Evolutionary conservation across 2,329 filamentous ascomycete species (phyloP), one percentile per base, ranked within the genome.

Genomic region (Penicillium sp.): DNA sequence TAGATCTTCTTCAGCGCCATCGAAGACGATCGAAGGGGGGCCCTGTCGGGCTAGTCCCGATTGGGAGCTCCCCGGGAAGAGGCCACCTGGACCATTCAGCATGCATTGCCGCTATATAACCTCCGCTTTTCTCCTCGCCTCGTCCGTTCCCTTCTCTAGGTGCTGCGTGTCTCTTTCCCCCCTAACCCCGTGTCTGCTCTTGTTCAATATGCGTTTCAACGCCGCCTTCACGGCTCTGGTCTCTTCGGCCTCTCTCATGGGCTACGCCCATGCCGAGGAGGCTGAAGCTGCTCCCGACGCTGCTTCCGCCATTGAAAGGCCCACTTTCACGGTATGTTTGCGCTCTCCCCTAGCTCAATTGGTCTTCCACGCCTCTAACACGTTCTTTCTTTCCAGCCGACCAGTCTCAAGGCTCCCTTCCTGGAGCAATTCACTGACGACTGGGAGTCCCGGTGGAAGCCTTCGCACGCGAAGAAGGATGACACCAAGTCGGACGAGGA

Each of bases 391-490:
- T 30, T 32, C 11, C 62, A 98, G 91, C 90, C 93, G 45, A 87
- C 89, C 53, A 79, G 75, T 50, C 68, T 97, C 62, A 93, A 96
- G 75, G 93, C 84, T 56, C 87, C 89, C 46, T 98, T 98, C 80
- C 75, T 97, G 52, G 93, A 98, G 77, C 93, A 98, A 72, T 98
- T 98, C 77, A 94, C 87, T 72, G 86, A 94, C 57, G 90, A 87
- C 72, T 97, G 91, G 91, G 86, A 96, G 56, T 74, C 79, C 53
- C 80, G 90, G 73, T 98, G 93, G 93, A 89, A 91, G 73, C 81
- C 86, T 43, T 97, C 91, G 33, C 85, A 93, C 67, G 93, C 93
- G 56, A 97, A 97, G 82, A 98, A 98, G 82, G 85, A 91, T 61
- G 86, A 86, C 61, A 81, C 84, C 54, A 80, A 78, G 65, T 81